A percentile compares a stretch with the other conserved stretches of the same genome.
Evolutionary conservation across 1,284 basidiomycete genomes (phyloP).

Genomic region (Ustilago hordei): DNA sequence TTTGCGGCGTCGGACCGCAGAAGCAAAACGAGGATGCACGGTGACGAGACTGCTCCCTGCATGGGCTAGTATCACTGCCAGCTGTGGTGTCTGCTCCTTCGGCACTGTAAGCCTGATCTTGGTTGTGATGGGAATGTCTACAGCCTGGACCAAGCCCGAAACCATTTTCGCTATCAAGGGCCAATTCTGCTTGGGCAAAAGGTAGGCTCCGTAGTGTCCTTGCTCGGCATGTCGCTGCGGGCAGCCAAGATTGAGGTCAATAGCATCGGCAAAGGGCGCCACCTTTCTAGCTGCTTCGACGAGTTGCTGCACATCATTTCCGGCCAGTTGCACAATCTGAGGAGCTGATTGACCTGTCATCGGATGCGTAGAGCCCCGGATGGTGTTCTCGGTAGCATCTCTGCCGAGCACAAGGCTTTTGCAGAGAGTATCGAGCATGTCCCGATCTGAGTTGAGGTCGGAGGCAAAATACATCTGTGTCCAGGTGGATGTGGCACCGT

Average conservation of each 20-base stretch:
- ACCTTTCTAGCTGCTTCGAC: conserved; percentile 76
- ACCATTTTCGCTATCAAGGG: conserved; percentile 76
- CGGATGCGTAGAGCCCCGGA: not conserved
- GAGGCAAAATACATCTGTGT: conserved; percentile 60
- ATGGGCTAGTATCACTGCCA: conserved; percentile 75
- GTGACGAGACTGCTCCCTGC: conserved; percentile 78
- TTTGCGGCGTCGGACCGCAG: conserved; percentile 76
- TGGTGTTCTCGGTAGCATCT: conserved; percentile 23
- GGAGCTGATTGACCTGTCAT: conserved; percentile 65
- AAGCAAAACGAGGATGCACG: conserved; percentile 79
- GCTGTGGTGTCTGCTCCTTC: conserved; percentile 73
- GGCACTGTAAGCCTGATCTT: conserved; percentile 74
- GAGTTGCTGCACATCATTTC: conserved; percentile 76
- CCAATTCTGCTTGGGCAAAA: conserved; percentile 78
- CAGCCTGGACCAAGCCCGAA: conserved; percentile 70
- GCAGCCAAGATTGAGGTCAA: conserved; percentile 77
- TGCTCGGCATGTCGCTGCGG: conserved; percentile 78
- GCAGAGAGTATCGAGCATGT: conserved; percentile 38
- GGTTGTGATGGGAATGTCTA: conserved; percentile 74
- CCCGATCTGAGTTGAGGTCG: conserved; percentile 27
- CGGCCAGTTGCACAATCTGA: conserved; percentile 79
- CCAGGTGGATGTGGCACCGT: conserved; percentile 62
- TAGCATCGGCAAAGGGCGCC: conserved; percentile 74
- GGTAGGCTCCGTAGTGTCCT: conserved; percentile 79
- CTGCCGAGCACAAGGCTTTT: conserved; percentile 46